phyloP scores from a whole-genome alignment of 2,329 filamentous ascomycete genomes.

The Fusarium nygamai region DNA sequence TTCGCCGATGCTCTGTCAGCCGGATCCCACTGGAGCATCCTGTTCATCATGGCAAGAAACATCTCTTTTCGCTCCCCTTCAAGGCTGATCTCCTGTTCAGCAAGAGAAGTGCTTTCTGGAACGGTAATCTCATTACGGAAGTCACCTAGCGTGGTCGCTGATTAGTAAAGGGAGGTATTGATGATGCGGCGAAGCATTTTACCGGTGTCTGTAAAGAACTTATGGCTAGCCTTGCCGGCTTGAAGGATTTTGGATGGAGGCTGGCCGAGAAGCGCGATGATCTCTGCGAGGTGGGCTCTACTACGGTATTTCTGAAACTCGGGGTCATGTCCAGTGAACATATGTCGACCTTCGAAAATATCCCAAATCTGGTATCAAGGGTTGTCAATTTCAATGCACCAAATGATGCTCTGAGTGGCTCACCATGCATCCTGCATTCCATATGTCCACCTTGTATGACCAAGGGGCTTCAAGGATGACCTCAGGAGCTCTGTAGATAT shows the following conservation, averaged over 20 bases:
- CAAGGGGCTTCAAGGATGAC: constrained; percentile 59
- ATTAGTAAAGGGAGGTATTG: too few species aligned
- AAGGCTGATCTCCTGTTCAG: constrained; percentile 50
- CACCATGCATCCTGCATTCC: constrained; percentile 63
- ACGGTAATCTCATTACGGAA: constrained; percentile 40
- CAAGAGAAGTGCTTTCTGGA: constrained; percentile 42
- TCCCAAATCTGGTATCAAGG: constrained; percentile 55
- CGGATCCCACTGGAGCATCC: constrained; percentile 52
- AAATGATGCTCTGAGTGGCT: constrained; percentile 11
- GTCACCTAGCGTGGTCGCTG: background rate
- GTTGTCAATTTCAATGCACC: background rate
- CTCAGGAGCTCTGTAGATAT: constrained; percentile 55
- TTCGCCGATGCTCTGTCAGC: constrained; percentile 44
- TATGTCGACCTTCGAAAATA: constrained; percentile 55
- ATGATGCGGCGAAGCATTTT: background rate
- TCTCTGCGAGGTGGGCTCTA: constrained; percentile 59
- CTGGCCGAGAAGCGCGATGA: constrained; percentile 56
- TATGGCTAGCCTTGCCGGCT: constrained; percentile 43
- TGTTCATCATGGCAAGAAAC: constrained; percentile 50
- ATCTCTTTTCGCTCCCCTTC: constrained; percentile 43
- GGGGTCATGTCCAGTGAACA: constrained; percentile 55
- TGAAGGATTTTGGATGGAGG: constrained; percentile 51
- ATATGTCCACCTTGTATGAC: constrained; percentile 61
- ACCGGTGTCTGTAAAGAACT: constrained; percentile 54
- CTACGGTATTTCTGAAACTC: constrained; percentile 52